Evolutionary conservation across 2,329 filamentous ascomycete genomes (phyloP).

Genomic region (Dryadomyces quercivorus): DNA sequence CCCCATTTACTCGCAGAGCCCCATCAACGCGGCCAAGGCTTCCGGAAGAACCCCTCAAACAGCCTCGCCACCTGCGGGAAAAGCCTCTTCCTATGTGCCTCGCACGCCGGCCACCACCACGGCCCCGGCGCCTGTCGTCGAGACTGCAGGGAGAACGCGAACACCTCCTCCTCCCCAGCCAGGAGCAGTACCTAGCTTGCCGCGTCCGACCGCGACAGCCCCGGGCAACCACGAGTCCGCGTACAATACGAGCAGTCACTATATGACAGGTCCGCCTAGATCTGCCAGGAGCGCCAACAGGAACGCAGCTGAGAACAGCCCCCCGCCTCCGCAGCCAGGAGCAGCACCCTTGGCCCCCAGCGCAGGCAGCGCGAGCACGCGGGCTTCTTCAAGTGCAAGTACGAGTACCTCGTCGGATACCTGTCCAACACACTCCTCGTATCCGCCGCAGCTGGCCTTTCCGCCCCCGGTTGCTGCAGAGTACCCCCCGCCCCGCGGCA

Average conservation of each 20-base stretch:
- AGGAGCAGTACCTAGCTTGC: conserved; percentile 31
- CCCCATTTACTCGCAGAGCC: conserved; percentile 45
- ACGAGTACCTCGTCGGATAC: conserved; percentile 1
- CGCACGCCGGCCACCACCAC: background rate
- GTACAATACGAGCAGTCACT: conserved; percentile 23
- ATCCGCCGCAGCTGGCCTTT: conserved; percentile 37
- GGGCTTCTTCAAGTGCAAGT: too few species aligned
- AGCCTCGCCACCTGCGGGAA: conserved; percentile 11
- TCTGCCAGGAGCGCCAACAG: conserved; percentile 19
- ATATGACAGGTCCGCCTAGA: background rate
- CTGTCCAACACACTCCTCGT: conserved; percentile 15
- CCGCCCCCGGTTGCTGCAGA: conserved; percentile 28
- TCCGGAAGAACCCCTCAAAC: conserved; percentile 36
- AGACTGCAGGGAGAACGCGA: too few species aligned
- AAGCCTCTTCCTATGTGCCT: background rate
- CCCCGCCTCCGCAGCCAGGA: conserved; percentile 45
- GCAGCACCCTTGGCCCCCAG: conserved; percentile 33
- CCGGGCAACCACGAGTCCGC: conserved; percentile 18
- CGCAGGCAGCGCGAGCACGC: conserved; percentile 18
- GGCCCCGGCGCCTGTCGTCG: too few species aligned
- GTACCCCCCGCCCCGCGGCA: conserved; percentile 31
- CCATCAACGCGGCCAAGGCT: conserved; percentile 45
- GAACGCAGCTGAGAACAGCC: conserved; percentile 21
- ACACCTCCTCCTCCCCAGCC: conserved; percentile 29
- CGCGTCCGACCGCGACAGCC: conserved; percentile 28